A percentile compares a stretch with the other conserved stretches of the same genome.
Conservation (phyloP, 192 early-diverging fungal species). For the Mortierella hygrophila region DNA sequence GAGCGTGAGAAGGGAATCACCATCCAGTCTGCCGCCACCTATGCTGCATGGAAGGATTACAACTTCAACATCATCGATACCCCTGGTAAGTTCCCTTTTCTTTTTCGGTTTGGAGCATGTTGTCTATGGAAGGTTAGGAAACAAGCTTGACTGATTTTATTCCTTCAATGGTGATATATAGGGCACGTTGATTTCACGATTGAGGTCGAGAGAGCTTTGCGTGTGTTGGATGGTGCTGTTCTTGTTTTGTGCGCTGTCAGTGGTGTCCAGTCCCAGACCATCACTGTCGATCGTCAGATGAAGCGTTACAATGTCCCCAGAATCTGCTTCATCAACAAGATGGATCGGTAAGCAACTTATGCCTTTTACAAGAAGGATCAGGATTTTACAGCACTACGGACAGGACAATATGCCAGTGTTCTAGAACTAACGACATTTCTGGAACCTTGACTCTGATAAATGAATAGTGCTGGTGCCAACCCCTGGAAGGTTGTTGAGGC, state of each 20-base stretch:
- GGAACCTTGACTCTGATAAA: background rate
- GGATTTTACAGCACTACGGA: background rate
- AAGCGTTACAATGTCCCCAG: slow-evolving; percentile 89
- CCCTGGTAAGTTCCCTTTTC: slow-evolving; percentile 69
- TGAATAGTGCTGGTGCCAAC: slow-evolving; percentile 79
- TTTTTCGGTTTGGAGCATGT: background rate
- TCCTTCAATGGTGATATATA: slow-evolving; percentile 15
- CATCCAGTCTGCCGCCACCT: slow-evolving; percentile 90
- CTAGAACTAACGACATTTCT: background rate
- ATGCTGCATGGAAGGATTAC: slow-evolving; percentile 80
- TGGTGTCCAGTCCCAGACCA: slow-evolving; percentile 90
- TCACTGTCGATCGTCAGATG: slow-evolving; percentile 93
- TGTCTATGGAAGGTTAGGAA: background rate
- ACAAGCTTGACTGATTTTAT: background rate
- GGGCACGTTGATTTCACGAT: slow-evolving; percentile 94
- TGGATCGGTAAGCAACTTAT: slow-evolving; percentile 74
- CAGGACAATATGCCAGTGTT: background rate
- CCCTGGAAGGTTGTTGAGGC: slow-evolving; percentile 84
- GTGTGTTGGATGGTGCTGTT: slow-evolving; percentile 90
- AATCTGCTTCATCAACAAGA: slow-evolving; percentile 92
- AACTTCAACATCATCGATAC: slow-evolving; percentile 92
- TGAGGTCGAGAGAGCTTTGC: slow-evolving; percentile 89
- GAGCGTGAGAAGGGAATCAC: slow-evolving; percentile 96
- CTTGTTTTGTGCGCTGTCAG: slow-evolving; percentile 87
- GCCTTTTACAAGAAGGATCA: background rate